Evolutionary conservation across 192 early-diverging fungal species (phyloP), one percentile per base, ranked within the genome.

Genomic region (Podila verticillata): DNA sequence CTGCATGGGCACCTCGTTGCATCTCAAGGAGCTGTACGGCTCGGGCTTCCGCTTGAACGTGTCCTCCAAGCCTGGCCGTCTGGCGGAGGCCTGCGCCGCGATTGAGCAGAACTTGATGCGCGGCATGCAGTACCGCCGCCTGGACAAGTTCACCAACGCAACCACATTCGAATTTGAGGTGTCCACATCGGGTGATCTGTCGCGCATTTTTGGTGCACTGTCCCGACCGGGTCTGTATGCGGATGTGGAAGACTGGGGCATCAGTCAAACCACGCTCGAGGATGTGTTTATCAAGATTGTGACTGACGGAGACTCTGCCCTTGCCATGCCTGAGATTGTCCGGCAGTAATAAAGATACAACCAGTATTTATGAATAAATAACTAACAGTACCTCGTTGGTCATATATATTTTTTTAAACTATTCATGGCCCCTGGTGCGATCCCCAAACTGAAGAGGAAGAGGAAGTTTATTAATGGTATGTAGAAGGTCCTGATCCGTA

Each of bases 191-290:
- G 65, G 67, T 35, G 61, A 47, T 82, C 70, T 94, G 7, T 75
- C 85, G 12, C 61, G 54, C n/a, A 66, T 93, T 34, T 93, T 93
- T 82, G 65, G 82, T 31, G 31, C 31, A 12, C 61, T 93, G 36
- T 88, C 92, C 61, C 59, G 61, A 4, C 64, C 74, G 5, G 86
- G 85, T 15, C 60, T 47, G 17, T 70, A 75, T 34, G 61, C 74
- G 34, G 90, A 89, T 5, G 87, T 93, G 49, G 68, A 83, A 48
- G 92, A 93, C 60, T 93, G 89, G 87, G 92, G 92, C 13, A 60
- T 94, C 12, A 84, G 83, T 26, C 87, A 93, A 63, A 90, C 90
- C 2, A 89, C 84, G 3, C 74, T 92, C 9, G 91, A 92, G 70
- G 90, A 91, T 63, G 91, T 93, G 29, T 93, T 93, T 82, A 78